Base-by-base conservation (phyloP, 345 rosid genomes). In the Euphorbia tirucalli region DNA sequence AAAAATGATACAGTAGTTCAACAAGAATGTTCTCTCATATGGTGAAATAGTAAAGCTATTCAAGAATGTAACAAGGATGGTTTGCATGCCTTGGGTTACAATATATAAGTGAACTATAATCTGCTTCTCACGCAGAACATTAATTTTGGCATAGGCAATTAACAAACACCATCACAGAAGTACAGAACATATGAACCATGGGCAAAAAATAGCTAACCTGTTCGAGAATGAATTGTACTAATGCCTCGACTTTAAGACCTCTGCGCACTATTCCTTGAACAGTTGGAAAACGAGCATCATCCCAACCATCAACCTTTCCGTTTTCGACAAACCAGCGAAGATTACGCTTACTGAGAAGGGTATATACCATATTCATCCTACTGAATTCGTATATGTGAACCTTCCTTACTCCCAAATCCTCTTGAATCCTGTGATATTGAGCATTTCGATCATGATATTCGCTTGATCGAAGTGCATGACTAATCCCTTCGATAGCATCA, bases 251-350 rank as follows among this genome's bases (percentile, higher is more conserved):
- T 78, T 92, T 90, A 61, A 95, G 77, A 63, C 99, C 97, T 78
- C 97, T 84, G 11, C 96, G 96, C 16, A 90, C 96, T 59, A 95
- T 95, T 76, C 99, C 97, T 80, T 90, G 97, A 35, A 95, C 99
- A 14, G 99, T 95, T n/a, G 97, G 97, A 79, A 95, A 89, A 16
- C 97, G 92, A 48, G 97, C 91, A 83, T 95, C 99, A 79, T 95
- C 99, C 99, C 99, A 95, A 57, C 97, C 97, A 56, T 89, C 93
- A 62, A 95, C 99, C 78, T 87, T 85, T 58, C 89, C 84, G 35
- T 88, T 81, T 69, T 95, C 87, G 61, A 92, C 99, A 83, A 95
- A 95, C 99, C 99, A 92, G 55, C 86, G 89, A 71, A 92, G 97
- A 78, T 95, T 89, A 21, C 96, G 96, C 84, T 92, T 95, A 64